Conservation (phyloP, 768 basidiomycete genomes). For the Trametes cinnabarina region DNA sequence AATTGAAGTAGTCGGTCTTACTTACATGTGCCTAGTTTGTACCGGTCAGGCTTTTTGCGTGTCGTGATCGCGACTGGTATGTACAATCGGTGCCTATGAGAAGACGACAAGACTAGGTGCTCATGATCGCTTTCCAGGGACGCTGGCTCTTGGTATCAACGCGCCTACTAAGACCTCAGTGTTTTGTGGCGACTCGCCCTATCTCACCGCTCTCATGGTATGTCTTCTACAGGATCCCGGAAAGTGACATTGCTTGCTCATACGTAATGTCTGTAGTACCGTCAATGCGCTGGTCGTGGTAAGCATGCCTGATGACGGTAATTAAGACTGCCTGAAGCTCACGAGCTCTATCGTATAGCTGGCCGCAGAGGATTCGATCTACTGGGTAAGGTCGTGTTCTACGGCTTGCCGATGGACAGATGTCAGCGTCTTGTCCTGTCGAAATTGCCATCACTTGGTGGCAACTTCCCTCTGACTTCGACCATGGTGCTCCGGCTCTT, state of each 20-base stretch:
- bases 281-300: slow-evolving; percentile 66
- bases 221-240: too few relatives aligned
- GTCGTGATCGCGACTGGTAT: slow-evolving; percentile 66
- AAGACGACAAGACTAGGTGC: background rate
- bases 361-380: slow-evolving; percentile 71
- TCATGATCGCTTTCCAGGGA: slow-evolving; percentile 39
- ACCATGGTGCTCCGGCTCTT: slow-evolving; percentile 65
- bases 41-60: slow-evolving; percentile 59
- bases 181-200: slow-evolving; percentile 63
- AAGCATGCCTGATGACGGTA: background rate
- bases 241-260: too few relatives aligned
- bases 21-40: slow-evolving; percentile 40
- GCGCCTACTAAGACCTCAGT: slow-evolving; percentile 66
- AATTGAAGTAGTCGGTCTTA: background rate
- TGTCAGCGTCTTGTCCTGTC: slow-evolving; percentile 65
- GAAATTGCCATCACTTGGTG: slow-evolving; percentile 57
- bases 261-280: slow-evolving; percentile 44
- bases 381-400: slow-evolving; percentile 71
- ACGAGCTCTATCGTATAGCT: slow-evolving; percentile 32
- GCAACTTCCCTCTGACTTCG: slow-evolving; percentile 64
- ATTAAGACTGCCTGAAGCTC: background rate
- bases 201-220: slow-evolving; percentile 58
- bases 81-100: background rate
- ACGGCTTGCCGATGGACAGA: slow-evolving; percentile 61
- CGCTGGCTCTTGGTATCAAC: slow-evolving; percentile 73